These are phyloP conservation scores for Penicillium sp. DNA, from an alignment of 2,329 filamentous ascomycete genomes.

Conservation along the genomic window DNA sequence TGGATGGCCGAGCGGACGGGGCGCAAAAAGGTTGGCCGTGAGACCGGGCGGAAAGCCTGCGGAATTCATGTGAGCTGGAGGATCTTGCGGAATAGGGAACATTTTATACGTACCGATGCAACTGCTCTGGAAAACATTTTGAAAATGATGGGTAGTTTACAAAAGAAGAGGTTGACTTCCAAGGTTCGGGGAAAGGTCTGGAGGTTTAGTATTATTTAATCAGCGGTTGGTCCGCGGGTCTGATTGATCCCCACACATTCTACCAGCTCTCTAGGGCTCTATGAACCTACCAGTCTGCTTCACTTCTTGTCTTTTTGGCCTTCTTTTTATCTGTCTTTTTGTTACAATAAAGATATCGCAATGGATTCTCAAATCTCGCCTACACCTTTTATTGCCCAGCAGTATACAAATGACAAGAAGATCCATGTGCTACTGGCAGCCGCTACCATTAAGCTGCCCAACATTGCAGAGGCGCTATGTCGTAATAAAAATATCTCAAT, in stretches of 20 bases:
- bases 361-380: constrained; percentile 6
- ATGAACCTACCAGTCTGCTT: neutral
- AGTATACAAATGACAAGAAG: constrained; percentile 27
- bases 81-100: neutral
- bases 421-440: constrained; percentile 57
- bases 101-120: constrained; percentile 18
- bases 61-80: constrained; percentile 1
- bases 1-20: constrained; percentile 19
- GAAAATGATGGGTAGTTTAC: constrained; percentile 7
- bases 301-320: neutral
- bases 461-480: constrained; percentile 57
- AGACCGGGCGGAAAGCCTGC: constrained; percentile 35
- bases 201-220: constrained; percentile 18
- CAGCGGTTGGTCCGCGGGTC: constrained; percentile 14
- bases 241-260: constrained; percentile 14
- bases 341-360: neutral
- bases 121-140: constrained; percentile 31
- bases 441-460: constrained; percentile 81
- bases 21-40: constrained; percentile 25
- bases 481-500: constrained; percentile 63
- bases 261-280: neutral
- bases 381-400: constrained; percentile 17
- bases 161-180: constrained; percentile 3
- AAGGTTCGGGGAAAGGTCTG: constrained; percentile 5
- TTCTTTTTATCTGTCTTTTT: neutral